phyloP scores from a whole-genome alignment of 129 eudicot genomes.

The Heracleum sosnowskyi region DNA sequence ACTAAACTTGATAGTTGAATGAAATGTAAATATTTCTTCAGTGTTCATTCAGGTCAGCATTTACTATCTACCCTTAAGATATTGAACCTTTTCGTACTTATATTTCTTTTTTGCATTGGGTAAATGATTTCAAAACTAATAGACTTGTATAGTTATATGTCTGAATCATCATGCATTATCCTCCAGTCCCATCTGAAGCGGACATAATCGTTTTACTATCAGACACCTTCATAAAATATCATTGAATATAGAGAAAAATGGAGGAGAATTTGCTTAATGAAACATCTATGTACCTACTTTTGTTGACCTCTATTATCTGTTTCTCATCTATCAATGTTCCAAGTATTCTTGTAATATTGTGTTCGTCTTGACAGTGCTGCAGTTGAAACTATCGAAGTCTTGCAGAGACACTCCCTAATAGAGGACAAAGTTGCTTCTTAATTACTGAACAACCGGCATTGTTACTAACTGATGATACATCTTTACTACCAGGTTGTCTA shows the following conservation, averaged over 20 bases:
- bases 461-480: background rate
- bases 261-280: background rate
- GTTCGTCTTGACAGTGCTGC: constrained; percentile 50
- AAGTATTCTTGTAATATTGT: background rate
- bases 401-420: constrained; percentile 45
- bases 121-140: background rate
- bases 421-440: constrained; percentile 25
- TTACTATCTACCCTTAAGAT: background rate
- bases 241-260: background rate
- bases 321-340: background rate
- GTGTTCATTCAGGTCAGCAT: background rate
- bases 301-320: background rate
- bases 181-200: background rate
- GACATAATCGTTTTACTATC: background rate
- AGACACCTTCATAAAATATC: background rate
- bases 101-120: background rate
- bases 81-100: background rate
- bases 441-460: background rate
- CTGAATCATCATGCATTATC: background rate
- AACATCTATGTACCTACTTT: background rate
- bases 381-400: constrained; percentile 59
- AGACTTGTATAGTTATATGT: background rate
- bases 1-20: background rate
- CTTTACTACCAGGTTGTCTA: background rate
- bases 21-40: background rate